Evolutionary conservation across 176 grass and related monocot species (phyloP).

Genomic region (Saccharum spontaneum): DNA sequence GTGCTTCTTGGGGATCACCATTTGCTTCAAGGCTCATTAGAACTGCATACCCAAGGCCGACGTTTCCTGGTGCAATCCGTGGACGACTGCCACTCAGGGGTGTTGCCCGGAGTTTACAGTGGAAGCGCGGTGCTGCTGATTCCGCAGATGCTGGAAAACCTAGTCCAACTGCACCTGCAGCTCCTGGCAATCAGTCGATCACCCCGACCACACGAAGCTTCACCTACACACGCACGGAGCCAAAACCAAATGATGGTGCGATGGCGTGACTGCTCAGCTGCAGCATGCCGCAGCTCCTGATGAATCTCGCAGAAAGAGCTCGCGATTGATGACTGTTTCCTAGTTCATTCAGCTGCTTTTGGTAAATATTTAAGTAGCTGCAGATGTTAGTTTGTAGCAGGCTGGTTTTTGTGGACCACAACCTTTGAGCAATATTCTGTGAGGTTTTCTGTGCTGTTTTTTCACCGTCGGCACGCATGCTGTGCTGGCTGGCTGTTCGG

Average conservation of each 20-base stretch:
- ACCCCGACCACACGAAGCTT: conserved; percentile 50
- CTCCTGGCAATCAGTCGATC: conserved; percentile 25
- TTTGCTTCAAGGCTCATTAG: conserved; percentile 61
- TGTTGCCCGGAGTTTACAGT: conserved; percentile 76
- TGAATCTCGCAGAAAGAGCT: conserved; percentile 35
- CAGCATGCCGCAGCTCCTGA: conserved; percentile 36
- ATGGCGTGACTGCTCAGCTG: conserved; percentile 32
- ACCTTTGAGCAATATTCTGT: conserved; percentile 31
- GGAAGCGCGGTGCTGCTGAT: conserved; percentile 66
- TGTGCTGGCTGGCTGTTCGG: conserved; percentile 24
- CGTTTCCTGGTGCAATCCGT: conserved; percentile 48
- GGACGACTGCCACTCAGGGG: conserved; percentile 56
- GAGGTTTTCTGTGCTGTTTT: conserved; percentile 22
- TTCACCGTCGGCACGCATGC: conserved; percentile 13
- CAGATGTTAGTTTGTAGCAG: conserved; percentile 38
- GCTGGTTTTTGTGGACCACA: conserved; percentile 37
- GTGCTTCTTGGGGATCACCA: conserved; percentile 43
- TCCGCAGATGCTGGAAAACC: conserved; percentile 27
- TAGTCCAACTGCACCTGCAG: conserved; percentile 33
- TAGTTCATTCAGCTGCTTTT: conserved; percentile 21
- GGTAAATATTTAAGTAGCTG: conserved; percentile 53
- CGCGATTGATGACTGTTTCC: conserved; percentile 17
- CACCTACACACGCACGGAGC: conserved; percentile 65
- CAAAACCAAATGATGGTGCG: conserved; percentile 45
- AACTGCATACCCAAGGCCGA: conserved; percentile 55